Evolutionary conservation across 2,329 filamentous ascomycete genomes (phyloP), one percentile per base, ranked within the genome.

Genomic region (Sordariomycetes sp.): DNA sequence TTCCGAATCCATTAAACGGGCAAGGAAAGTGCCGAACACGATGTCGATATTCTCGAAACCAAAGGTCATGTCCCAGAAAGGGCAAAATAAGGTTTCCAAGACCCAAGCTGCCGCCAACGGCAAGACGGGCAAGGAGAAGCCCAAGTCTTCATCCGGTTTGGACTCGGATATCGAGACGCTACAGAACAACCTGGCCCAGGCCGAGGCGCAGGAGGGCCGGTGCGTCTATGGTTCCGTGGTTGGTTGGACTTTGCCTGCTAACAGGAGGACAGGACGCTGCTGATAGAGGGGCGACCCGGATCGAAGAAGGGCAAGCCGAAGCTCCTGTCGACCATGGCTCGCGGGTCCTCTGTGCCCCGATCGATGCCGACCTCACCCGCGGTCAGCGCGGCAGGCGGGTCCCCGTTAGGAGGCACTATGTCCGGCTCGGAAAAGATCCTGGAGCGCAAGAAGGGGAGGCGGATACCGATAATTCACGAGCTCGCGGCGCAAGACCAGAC

Each of bases 391-490:
- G 66, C 75, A 12, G 72, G 72, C 24, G 72, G 72, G 17, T 85
- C 82, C 2, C 81, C 75, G 2, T 65, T 76, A 13, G 76, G 75
- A 3, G 74, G 78, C 1, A 72, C 72, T 10, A 69, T 75, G 25
- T 76, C 75, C 12, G 72, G 77, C 20, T 76, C 78, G 1, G 75
- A 81, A 60, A 74, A 79, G 61, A 68, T 75, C 35, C 65, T 76
- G 39, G 77, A 80, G 62, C 72, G 76, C 62, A 75, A 76, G 48
- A 81, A 81, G 65, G 78, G 77, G 55, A 74, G 75, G 60, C 73
- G 76, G 63, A 72, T 67, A 58, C 71, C 77, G 25, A 70, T 86
- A 22, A 79, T 86, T 32, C 82, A 86, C 65, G 78, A 84, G 61
- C 69, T 86, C 22, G 82, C 82, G 35, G 74, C 78, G 7, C 69